A percentile compares a stretch with the other conserved stretches of the same genome.
phyloP scores from a whole-genome alignment of 441 rosid genomes.

The Erodium trifolium region DNA sequence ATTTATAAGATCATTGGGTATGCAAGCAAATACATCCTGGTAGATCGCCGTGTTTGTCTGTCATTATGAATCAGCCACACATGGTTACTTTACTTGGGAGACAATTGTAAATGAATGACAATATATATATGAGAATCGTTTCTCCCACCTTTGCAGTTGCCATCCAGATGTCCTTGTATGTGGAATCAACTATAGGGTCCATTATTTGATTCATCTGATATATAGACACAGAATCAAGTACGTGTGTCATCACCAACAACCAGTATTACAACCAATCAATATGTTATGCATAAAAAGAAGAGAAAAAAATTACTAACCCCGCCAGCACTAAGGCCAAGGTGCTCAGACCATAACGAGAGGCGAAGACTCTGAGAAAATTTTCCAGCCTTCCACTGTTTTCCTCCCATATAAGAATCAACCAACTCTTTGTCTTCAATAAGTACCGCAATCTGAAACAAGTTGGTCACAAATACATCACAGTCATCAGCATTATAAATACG shows the following conservation, averaged over 20 bases:
- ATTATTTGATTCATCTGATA: constrained; percentile 54
- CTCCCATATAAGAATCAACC: constrained; percentile 83
- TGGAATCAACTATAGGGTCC: constrained; percentile 81
- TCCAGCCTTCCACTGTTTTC: constrained; percentile 93
- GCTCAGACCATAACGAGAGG: constrained; percentile 90
- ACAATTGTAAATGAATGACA: too few species aligned
- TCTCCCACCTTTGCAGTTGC: constrained; percentile 78
- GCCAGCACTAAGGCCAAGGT: constrained; percentile 72
- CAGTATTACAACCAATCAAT: background rate
- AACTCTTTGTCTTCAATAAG: constrained; percentile 85
- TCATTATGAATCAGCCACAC: constrained; percentile 14
- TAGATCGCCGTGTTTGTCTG: constrained; percentile 84
- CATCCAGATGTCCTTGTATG: constrained; percentile 75
- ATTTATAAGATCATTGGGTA: constrained; percentile 85
- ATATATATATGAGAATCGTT: too few species aligned
- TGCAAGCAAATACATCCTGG: constrained; percentile 89
- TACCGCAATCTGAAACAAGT: constrained; percentile 56
- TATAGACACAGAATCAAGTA: constrained; percentile 3
- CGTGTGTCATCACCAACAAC: background rate
- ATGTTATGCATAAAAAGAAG: background rate
- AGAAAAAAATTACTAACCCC: constrained; percentile 45
- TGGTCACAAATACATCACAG: background rate
- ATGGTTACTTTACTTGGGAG: background rate
- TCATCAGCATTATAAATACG: background rate
- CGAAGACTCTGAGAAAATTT: constrained; percentile 74